Base-by-base conservation (phyloP, 345 rosid genomes). In the Bretschneidera sinensis region DNA sequence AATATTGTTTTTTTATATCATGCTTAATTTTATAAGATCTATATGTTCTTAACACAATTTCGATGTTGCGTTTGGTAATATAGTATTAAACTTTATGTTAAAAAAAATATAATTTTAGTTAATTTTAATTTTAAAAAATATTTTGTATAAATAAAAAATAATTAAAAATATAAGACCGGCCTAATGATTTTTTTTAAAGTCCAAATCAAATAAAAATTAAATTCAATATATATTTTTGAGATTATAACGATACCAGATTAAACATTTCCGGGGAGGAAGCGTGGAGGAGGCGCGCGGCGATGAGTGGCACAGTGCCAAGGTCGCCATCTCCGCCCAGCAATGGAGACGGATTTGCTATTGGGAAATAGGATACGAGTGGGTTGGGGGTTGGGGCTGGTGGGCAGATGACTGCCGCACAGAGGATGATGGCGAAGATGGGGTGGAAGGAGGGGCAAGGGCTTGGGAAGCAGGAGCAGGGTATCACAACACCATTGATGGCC, bases 351-450 rank as follows among this genome's bases (percentile, higher is more conserved):
- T 94, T 94, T 70, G 72, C 43, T 0, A 85, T 94, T 21, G 95
- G 90, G 16, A 94, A 88, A 68, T 86, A 96, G 22, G 99, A 90
- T 74, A 90, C 91, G 14, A 78, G 71, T 33, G 99, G 99, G 2
- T 71, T 94, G 64, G 99, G 99, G 23, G 80, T 94, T 35, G 99
- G 99, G 24, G 95, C 95, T 0, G 99, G 99, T 18, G 99, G 99
- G 35, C 96, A 94, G 64, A 94, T 94, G 99, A 94, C 99, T n/a
- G 97, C 99, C 0, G 97, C 99, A 0, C 97, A 94, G 79, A 85
- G 91, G 79, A 94, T 94, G 99, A 94, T 94, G 99, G 99, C 95
- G 0, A 94, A 90, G 75, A 94, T 94, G 99, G 99, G 99, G 0
- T 94, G 99, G 99, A 94, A 91, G 74, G 86, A 91, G 19, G 99